These are phyloP conservation scores for Zoysia japonica DNA, from an alignment of 176 grass and related monocot species.

Conservation along the genomic window DNA sequence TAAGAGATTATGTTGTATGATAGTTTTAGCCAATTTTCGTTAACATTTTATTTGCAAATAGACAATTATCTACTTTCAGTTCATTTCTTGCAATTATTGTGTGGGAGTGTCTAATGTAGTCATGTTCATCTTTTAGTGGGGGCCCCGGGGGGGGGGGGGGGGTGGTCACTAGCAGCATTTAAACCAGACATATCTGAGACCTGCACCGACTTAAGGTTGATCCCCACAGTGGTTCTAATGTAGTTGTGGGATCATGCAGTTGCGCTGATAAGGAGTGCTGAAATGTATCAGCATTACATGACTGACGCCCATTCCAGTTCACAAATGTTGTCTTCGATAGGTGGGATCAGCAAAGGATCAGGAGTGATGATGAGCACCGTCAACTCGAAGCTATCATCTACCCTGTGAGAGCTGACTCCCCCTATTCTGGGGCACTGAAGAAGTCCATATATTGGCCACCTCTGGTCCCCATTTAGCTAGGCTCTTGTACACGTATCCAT, in stretches of 20 bases:
- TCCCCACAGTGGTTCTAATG: constrained; percentile 12
- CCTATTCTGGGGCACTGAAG: constrained; percentile 73
- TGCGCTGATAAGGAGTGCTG: constrained; percentile 70
- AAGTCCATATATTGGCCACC: constrained; percentile 69
- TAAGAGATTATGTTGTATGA: background rate
- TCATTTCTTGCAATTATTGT: background rate
- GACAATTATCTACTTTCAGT: background rate
- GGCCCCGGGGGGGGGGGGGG: too few relatives aligned
- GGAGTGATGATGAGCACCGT: constrained; percentile 46
- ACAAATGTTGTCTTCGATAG: constrained; percentile 68
- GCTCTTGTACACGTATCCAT: constrained; percentile 61
- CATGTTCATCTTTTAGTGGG: too few relatives aligned
- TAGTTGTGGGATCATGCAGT: constrained; percentile 58
- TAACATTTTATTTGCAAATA: background rate
- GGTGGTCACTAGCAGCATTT: too few relatives aligned
- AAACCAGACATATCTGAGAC: background rate
- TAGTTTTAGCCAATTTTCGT: background rate
- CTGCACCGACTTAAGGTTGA: background rate
- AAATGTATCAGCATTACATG: constrained; percentile 96
- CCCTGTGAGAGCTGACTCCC: constrained; percentile 72
- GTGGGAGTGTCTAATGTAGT: too few relatives aligned
- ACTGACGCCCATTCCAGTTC: constrained; percentile 63
- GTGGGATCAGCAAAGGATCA: constrained; percentile 71
- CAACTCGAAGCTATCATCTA: constrained; percentile 68
- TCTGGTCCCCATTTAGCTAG: constrained; percentile 56